Base-by-base conservation (phyloP, 2,329 filamentous ascomycete species). In the Venturia oleaginea region DNA sequence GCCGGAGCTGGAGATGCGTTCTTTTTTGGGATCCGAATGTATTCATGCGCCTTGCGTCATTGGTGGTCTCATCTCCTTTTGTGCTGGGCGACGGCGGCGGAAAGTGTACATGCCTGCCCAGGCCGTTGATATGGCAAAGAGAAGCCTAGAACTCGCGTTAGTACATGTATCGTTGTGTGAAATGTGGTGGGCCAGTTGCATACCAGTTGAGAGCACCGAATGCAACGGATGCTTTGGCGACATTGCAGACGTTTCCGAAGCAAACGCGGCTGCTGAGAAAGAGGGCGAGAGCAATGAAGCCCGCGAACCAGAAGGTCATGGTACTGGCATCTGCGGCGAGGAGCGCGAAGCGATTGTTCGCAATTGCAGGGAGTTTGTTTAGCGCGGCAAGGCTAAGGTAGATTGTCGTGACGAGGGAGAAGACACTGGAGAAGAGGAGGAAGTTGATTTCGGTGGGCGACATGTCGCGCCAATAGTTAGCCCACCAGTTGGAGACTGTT, bases 251-350 rank as follows among this genome's bases (percentile, higher is more conserved):
- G 22, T 75, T 77, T 51, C 79, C 78, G 51, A 77, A 79, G 71
- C 85, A 86, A 65, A 82, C 75, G 0, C 84, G 77, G 19, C 83
- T 80, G 63, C 83, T 83, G 65, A 91, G 76, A 64, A 80, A 80
- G 24, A 86, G 87, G 0, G 88, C 91, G 13, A 92, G 76, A 0
- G 91, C 90, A 68, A 95, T 86, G 70, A 91, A 89, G 7, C 91
- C 91, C 0, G 88, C 87, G 72, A 97, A 94, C 92, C 92, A 96
- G 79, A 95, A 95, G 65, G 95, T 81, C 77, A 88, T 87, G 11
- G 90, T 94, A 30, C 94, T 68, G 59, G 79, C 80, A 71, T 95
- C 89, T 38, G 90, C 80, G 1, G 71, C 86, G 22, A 92, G 78
- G 19, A 91, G 83, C 55, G 81, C 84, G 61, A 85, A 84, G 62